Evolutionary conservation across 2,329 filamentous ascomycete genomes (phyloP), one percentile per base, ranked within the genome.

Genomic region (Epicoccum nigrum): DNA sequence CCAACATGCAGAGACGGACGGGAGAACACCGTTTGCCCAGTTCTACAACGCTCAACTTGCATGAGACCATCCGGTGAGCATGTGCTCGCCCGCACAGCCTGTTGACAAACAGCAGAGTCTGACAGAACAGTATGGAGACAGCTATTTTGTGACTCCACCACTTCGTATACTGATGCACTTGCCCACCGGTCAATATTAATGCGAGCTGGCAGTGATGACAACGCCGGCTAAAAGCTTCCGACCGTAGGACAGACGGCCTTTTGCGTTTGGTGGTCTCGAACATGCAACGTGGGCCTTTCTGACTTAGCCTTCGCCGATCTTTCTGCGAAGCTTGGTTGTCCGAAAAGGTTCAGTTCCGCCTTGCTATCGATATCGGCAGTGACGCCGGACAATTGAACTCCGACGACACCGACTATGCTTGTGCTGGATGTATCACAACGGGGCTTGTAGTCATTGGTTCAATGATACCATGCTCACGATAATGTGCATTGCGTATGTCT

Each of bases 1-100:
- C 47, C 55, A 50, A 55, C 48, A 60, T 65, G 61, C 61, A 65
- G 44, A 58, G 58, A 58, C 57, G 60, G 62, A 56, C 59, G 62
- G 62, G 62, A 65, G 51, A 60, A 60, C 39, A 53, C 60, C 59
- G 60, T 64, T 65, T 56, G 49, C 53, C 42, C 48, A 55, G 45
- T 47, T 16, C 32, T 20, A 25, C 33, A 65, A 65, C 62, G 59
- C 57, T 61, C 57, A 53, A 49, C 55, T 40, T 64, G 63, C 65
- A 66, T 66, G 54, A 54, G 41, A 57, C 54, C 43, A 56, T 54
- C 59, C 59, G 52, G 62, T 64, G 55, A 60, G 58, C 58, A 56
- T 55, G 51, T 54, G 58, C 56, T 55, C 41, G 44, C 45, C 32
- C 44, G 44, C 42, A 41, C 46, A 33, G 46, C 49, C 23, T 17